Conservation (phyloP, 2,329 filamentous ascomycete genomes). For the Fusarium anguioides region DNA sequence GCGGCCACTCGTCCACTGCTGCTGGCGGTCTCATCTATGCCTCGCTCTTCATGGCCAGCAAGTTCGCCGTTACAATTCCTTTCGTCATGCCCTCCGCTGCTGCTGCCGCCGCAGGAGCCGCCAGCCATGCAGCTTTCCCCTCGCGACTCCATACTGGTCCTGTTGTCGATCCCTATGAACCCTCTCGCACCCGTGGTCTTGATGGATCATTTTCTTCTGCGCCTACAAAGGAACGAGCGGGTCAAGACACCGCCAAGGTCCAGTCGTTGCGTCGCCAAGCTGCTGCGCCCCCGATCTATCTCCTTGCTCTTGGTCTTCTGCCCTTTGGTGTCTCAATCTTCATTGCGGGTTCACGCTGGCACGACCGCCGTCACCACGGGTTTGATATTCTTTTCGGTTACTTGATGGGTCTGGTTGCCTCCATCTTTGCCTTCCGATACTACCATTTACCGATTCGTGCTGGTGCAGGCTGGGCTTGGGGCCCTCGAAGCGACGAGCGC, state of each 20-base stretch:
- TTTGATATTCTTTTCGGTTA: constrained; percentile 93
- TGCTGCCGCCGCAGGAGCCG: constrained; percentile 60
- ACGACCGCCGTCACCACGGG: constrained; percentile 89
- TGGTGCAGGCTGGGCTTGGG: constrained; percentile 93
- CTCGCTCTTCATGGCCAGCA: constrained; percentile 86
- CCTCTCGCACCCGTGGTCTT: constrained; percentile 34
- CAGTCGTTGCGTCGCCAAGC: constrained; percentile 71
- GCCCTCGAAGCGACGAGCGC: constrained; percentile 75
- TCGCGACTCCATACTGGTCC: constrained; percentile 66
- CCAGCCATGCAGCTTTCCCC: constrained; percentile 76
- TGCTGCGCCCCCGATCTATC: constrained; percentile 84
- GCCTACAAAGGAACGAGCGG: constrained; percentile 42
- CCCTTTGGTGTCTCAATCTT: constrained; percentile 82
- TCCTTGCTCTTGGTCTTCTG: constrained; percentile 75
- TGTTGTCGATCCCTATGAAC: constrained; percentile 54
- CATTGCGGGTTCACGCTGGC: constrained; percentile 87
- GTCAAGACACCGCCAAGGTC: constrained; percentile 49
- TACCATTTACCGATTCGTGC: constrained; percentile 81
- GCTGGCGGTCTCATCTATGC: constrained; percentile 87
- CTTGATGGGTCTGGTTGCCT: constrained; percentile 76
- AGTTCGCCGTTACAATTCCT: constrained; percentile 79
- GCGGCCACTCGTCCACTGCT: constrained; percentile 70
- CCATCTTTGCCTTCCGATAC: constrained; percentile 82
- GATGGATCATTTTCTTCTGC: constrained; percentile 39
- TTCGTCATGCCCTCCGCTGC: constrained; percentile 67